Evolutionary conservation across 1,284 basidiomycete genomes (phyloP), one percentile per base, ranked within the genome.

Genomic region (Fomitopsis palustris): DNA sequence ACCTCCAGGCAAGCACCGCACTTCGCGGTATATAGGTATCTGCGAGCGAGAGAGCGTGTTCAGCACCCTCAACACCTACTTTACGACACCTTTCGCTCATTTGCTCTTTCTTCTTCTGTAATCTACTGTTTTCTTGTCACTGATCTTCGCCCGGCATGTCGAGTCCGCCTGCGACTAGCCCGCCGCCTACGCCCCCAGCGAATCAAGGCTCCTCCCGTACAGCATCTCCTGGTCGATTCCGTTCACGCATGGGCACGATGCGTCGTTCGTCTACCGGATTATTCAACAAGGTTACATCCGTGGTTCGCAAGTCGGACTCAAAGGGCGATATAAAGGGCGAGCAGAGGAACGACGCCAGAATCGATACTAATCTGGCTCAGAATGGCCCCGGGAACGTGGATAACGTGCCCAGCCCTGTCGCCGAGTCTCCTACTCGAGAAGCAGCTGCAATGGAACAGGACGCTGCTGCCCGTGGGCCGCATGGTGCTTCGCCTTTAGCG

Each of bases 241-340:
- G 69, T 55, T 65, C 64, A n/a, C 72, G 75, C 23, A 70, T 77
- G 70, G 69, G 80, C 55, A 76, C 75, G 56, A 74, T 83, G 67
- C 80, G 82, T 17, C 78, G 82, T 33, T 78, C 80, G 21, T 84
- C 83, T 3, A 77, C 80, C 0, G 71, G 77, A 6, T 69, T 84
- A 23, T 69, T 78, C 43, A 59, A 70, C 42, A 73, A 77, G 69
- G 77, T 51, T 52, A 65, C 62, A 54, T 71, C 71, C 21, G 49
- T 27, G 66, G 59, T 55, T 62, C 56, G 29, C 63, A 67, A 62
- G 62, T 65, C 71, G 2, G 64, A 65, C 27, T 71, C 72, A 27
- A 72, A 70, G 65, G 62, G 53, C 39, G 70, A 69, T 27, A 57
- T 73, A 27, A 72, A 70, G 65, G 62, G 53, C 39, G 70, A 69